These are phyloP conservation scores for Hemisphaericaspora nanyangensis DNA, from an alignment of 805 yeast genomes.

Conservation along the genomic window DNA sequence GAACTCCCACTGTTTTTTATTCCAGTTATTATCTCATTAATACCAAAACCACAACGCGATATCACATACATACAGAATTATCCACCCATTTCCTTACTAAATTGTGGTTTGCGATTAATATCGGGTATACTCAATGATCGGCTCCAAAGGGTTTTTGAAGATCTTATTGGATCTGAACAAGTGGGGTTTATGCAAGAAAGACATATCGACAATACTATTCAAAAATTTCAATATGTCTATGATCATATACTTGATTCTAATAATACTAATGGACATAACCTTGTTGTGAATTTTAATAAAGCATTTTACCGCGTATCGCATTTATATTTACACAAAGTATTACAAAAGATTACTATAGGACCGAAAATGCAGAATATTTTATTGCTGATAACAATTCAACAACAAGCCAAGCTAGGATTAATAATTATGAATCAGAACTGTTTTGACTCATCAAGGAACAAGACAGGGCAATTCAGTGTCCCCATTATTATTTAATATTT, in stretches of 20 bases:
- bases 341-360: neutral
- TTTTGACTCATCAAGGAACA: neutral
- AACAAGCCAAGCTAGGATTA: neutral
- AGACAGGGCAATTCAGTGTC: slow-evolving; percentile 2
- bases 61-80: neutral
- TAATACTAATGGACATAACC: neutral
- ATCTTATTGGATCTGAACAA: slow-evolving; percentile 1
- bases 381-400: neutral
- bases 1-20: neutral
- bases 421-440: neutral
- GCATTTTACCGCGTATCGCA: neutral
- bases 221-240: too few relatives aligned
- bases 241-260: neutral
- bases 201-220: slow-evolving; percentile 3
- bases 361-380: neutral
- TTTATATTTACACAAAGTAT: neutral
- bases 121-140: neutral
- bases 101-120: neutral
- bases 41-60: neutral
- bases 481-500: slow-evolving; percentile 1
- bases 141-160: neutral
- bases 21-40: neutral
- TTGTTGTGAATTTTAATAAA: neutral
- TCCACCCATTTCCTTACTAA: slow-evolving; percentile 1
- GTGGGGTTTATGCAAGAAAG: slow-evolving; percentile 1